phyloP scores from a whole-genome alignment of 2,329 filamentous ascomycete species.

The Alternaria dauci region DNA sequence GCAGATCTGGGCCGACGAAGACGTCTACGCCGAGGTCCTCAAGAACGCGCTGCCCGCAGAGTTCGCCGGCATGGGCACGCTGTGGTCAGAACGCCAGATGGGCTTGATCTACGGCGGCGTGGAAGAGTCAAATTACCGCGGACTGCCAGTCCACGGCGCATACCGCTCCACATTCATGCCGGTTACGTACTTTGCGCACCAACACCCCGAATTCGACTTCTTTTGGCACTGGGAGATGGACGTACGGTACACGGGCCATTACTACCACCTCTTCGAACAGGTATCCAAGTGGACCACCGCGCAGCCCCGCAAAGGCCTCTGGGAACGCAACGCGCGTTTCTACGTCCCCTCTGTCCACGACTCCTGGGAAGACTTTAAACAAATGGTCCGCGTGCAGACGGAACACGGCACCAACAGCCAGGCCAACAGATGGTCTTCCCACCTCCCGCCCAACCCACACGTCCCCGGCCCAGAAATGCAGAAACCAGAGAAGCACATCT shows the following conservation, averaged over 20 bases:
- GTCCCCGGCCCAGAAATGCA: slow-evolving; percentile 51
- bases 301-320: slow-evolving; percentile 75
- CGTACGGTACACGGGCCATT: slow-evolving; percentile 87
- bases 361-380: slow-evolving; percentile 74
- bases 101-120: slow-evolving; percentile 63
- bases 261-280: slow-evolving; percentile 78
- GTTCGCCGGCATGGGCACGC: slow-evolving; percentile 61
- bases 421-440: slow-evolving; percentile 54
- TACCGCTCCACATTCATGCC: slow-evolving; percentile 88
- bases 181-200: slow-evolving; percentile 89
- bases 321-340: slow-evolving; percentile 80
- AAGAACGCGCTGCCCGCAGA: slow-evolving; percentile 57
- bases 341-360: slow-evolving; percentile 77
- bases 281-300: slow-evolving; percentile 71
- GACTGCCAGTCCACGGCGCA: slow-evolving; percentile 73
- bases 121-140: slow-evolving; percentile 60
- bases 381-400: slow-evolving; percentile 70
- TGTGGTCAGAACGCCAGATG: slow-evolving; percentile 63
- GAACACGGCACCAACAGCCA: slow-evolving; percentile 60
- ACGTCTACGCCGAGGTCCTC: slow-evolving; percentile 73
- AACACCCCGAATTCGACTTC: slow-evolving; percentile 87
- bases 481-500: slow-evolving; percentile 57
- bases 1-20: slow-evolving; percentile 82
- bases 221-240: slow-evolving; percentile 99
- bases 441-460: slow-evolving; percentile 53